phyloP scores from a whole-genome alignment of 2,329 filamentous ascomycete genomes.

The Dryadomyces quercus-mongolicae region DNA sequence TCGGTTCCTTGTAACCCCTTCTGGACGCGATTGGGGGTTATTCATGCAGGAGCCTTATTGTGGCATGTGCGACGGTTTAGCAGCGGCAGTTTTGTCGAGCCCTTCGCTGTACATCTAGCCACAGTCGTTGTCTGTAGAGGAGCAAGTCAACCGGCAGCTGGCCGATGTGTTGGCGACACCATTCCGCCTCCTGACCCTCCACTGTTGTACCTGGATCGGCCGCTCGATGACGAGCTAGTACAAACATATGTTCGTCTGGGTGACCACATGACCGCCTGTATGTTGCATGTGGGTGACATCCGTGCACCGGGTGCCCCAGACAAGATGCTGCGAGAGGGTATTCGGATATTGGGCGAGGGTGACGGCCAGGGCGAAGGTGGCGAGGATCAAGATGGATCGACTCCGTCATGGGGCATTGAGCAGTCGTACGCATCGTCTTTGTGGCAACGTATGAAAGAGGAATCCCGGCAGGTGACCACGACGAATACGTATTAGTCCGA shows the following conservation, averaged over 20 bases:
- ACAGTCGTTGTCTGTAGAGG: background rate
- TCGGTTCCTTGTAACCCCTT: background rate
- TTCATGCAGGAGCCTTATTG: background rate
- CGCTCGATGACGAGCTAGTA: conserved; percentile 1
- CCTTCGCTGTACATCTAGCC: background rate
- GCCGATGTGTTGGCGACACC: background rate
- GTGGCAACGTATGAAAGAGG: background rate
- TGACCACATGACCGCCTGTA: background rate
- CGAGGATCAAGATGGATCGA: background rate
- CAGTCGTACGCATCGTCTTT: background rate
- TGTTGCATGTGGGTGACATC: background rate
- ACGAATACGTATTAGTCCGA: background rate
- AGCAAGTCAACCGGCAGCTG: background rate
- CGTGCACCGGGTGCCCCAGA: background rate
- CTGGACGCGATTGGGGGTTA: background rate
- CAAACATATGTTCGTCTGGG: background rate
- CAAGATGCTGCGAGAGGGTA: background rate
- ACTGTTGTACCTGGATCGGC: background rate
- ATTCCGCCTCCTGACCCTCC: background rate
- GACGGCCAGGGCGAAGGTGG: background rate
- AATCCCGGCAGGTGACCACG: too few species aligned
- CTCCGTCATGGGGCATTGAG: background rate
- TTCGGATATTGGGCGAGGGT: background rate
- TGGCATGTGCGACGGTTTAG: conserved; percentile 2
- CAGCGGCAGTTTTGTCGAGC: background rate